These are phyloP conservation scores for Backusella tarrabulga DNA, from an alignment of 192 early-diverging fungal genomes.

Conservation along the genomic window DNA sequence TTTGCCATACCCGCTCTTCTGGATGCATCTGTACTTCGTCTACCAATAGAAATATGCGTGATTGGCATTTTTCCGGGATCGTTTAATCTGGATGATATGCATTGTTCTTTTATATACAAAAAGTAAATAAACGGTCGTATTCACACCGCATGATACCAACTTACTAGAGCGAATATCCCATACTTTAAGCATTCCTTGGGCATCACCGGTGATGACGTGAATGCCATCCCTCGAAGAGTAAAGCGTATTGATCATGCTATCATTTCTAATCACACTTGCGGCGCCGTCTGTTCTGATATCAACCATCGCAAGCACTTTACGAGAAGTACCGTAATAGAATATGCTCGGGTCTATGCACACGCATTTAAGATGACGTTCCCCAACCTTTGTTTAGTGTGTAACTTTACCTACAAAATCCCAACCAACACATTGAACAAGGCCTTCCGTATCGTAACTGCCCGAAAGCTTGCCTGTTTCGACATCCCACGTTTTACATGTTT, in stretches of 20 bases:
- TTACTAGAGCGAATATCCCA: slow-evolving; percentile 85
- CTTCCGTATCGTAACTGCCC: slow-evolving; percentile 67
- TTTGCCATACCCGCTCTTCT: slow-evolving; percentile 34
- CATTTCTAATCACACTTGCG: slow-evolving; percentile 53
- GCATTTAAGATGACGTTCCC: too few species aligned
- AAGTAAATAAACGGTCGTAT: neutral
- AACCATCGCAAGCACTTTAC: slow-evolving; percentile 65
- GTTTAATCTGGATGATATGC: slow-evolving; percentile 58
- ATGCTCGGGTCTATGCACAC: slow-evolving; percentile 58
- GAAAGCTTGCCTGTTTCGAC: slow-evolving; percentile 62
- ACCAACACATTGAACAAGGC: slow-evolving; percentile 84
- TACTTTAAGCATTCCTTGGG: slow-evolving; percentile 82
- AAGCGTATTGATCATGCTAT: slow-evolving; percentile 81
- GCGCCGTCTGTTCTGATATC: slow-evolving; percentile 46
- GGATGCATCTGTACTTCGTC: slow-evolving; percentile 37
- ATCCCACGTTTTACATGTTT: slow-evolving; percentile 82
- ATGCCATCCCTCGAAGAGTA: slow-evolving; percentile 73
- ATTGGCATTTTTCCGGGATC: slow-evolving; percentile 73
- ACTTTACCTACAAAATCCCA: slow-evolving; percentile 68
- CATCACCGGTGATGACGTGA: slow-evolving; percentile 81
- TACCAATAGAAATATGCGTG: slow-evolving; percentile 67
- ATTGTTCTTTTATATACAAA: slow-evolving; percentile 42
- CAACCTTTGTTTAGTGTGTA: neutral
- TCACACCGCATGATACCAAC: neutral
- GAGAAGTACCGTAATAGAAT: slow-evolving; percentile 78